Evolutionary conservation across 108 stramenopile genomes (phyloP), one percentile per base, ranked within the genome.

Genomic region (Conticribra guillardii): DNA sequence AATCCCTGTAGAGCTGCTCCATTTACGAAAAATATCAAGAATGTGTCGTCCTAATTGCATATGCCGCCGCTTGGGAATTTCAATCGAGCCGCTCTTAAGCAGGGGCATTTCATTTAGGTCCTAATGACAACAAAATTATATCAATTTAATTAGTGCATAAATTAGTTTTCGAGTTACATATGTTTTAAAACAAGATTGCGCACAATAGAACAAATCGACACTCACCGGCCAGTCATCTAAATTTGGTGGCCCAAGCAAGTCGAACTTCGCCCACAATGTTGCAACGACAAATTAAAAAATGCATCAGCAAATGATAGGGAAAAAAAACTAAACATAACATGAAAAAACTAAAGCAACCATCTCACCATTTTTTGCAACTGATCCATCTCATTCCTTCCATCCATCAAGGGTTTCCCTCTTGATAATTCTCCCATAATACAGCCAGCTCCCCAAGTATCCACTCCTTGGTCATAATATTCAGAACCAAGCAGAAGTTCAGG

Each of bases 341-440:
- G 14, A 23, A 15, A 5, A 23, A 23, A 5, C 2, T 29, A 23
- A 5, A 26, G 22, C 3, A 30, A 29, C 27, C 5, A 3, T 56
- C 14, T 47, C 44, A 74, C 73, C 57, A 96, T 94, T 65, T 83
- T 92, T 24, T 80, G 56, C 19, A 96, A 24, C 60, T 96, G 96
- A 32, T 93, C 91, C 46, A 89, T 28, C 71, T 96, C 95, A 33
- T 73, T 81, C 59, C 65, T 83, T 8, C 94, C 95, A 77, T 83
- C 82, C 62, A 95, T 82, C 11, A 96, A 71, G 2, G 96, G 94
- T 53, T 55, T 71, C 0, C 93, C 95, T 46, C 74, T 64, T n/a
- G 93, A 51, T 37, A 98, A 74, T 70, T 98, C 97, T 8, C 88
- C 92, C 57, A 96, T 61, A n/a, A 94, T 79, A 74, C 95, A 96